Base-by-base conservation (phyloP, 306 rosid genomes). In the Nissolia schottii region DNA sequence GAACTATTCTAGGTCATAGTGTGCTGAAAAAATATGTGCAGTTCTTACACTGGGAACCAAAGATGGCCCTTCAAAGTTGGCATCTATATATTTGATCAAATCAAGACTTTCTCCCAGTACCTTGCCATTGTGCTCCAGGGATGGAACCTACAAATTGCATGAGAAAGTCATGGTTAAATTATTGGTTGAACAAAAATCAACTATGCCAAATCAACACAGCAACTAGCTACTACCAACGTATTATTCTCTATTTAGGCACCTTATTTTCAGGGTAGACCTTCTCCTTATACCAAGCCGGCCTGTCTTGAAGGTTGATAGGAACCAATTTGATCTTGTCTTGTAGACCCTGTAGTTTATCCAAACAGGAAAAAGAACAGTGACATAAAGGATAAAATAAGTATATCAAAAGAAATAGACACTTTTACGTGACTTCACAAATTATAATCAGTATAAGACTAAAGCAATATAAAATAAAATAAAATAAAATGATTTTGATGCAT, bases 201-300 rank as follows among this genome's bases (percentile, higher is more conserved):
- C 54, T 16, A 65, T 31, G 14, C 31, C 12, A 32, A 16, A 32
- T 48, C 62, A 22, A 20, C 51, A 51, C 1, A 2, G 23, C 70
- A 45, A 28, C 9, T 32, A 55, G n/a, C 24, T 16, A 5, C 24
- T 16, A 5, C 32, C 38, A 16, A 16, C 15, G 12, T 9, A 31
- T 20, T 8, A 41, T 13, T 45, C 6, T 50, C 23, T 9, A 1
- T 49, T 60, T 38, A 66, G 69, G 55, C 35, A 88, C 95, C 86
- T 92, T 90, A 58, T 90, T 93, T 71, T 50, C 79, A 53, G 93
- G 85, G 75, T 93, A 85, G 22, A 93, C 86, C 57, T 90, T 93
- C 76, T 93, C 98, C 85, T 88, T 90, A 67, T 90, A 93, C 98
- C 97, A 93, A 65, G 85, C 81, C 57, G 97, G 98, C 85, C 96